Evolutionary conservation across 257 asterid species (phyloP), one percentile per base, ranked within the genome.

Genomic region (Jasminum sambac): DNA sequence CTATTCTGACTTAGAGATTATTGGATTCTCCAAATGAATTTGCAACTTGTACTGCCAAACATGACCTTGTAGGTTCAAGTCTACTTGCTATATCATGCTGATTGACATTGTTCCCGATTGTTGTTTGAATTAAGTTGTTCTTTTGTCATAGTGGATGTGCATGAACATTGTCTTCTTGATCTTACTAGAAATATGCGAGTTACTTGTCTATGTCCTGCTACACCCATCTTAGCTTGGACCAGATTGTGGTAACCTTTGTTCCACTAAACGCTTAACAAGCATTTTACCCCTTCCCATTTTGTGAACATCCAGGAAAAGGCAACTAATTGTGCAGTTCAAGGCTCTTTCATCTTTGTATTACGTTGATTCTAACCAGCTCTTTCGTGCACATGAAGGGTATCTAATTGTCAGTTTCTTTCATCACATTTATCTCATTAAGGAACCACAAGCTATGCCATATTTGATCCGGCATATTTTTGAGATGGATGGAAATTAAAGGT

Each of bases 81-180:
- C 62, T 43, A 52, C 60, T 38, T 39, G 25, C 21, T 42, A 25
- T 34, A 52, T 41, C 69, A 16, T 62, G 24, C 66, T 11, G 36
- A 50, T 10, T 62, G 68, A 42, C 57, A 52, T 71, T 43, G 24
- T 43, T 43, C 14, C 16, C 0, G 24, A 63, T 41, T 5, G 52
- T 42, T 63, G 43, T 63, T 74, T 66, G 63, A 58, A 64, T 69
- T 65, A 34, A 61, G 58, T 69, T 37, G 17, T 70, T n/a, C 61
- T 48, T 16, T 42, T 16, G 63, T 52, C 26, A 9, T 52, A 2
- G 14, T 19, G 30, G 21, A 50, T 3, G 13, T 52, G 61, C 61
- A 9, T 52, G 8, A 12, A n/a, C 34, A 55, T 2, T 55, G 2
- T 55, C 5, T 8, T 23, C 12, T 55, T 5, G 11, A 55, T 16